Evolutionary conservation across 2,329 filamentous ascomycete species (phyloP).

Genomic region (Rhexocercosporidium sp.): DNA sequence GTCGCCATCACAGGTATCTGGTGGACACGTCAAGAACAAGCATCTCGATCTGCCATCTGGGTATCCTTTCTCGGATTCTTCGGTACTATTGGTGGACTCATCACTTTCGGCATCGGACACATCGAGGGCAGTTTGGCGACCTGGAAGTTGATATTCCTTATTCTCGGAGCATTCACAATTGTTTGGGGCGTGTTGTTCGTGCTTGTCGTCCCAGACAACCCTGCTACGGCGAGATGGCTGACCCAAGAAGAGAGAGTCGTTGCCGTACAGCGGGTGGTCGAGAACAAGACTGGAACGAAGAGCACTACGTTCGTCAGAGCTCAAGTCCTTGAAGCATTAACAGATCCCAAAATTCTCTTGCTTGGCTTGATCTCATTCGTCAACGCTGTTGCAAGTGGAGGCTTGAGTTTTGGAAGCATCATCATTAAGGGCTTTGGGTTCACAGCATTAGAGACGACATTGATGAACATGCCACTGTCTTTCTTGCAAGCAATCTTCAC

Average conservation of each 20-base stretch:
- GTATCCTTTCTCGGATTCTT: slow-evolving; percentile 58
- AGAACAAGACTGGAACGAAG: slow-evolving; percentile 36
- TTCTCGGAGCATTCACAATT: slow-evolving; percentile 37
- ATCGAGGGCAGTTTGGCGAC: slow-evolving; percentile 46
- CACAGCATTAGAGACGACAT: slow-evolving; percentile 42
- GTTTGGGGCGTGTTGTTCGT: slow-evolving; percentile 47
- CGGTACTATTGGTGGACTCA: slow-evolving; percentile 38
- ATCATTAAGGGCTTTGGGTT: slow-evolving; percentile 48
- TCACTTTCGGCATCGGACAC: slow-evolving; percentile 47
- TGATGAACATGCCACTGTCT: slow-evolving; percentile 59
- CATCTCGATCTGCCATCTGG: slow-evolving; percentile 42
- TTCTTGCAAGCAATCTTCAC: slow-evolving; percentile 32
- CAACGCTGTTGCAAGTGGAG: slow-evolving; percentile 30
- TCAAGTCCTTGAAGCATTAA: slow-evolving; percentile 33
- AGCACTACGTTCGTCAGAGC: slow-evolving; percentile 27
- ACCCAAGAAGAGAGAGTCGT: slow-evolving; percentile 49
- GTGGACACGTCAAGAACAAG: slow-evolving; percentile 45
- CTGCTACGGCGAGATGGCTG: slow-evolving; percentile 50
- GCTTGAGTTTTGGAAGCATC: slow-evolving; percentile 43
- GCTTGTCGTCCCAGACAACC: slow-evolving; percentile 55
- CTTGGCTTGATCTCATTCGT: slow-evolving; percentile 31
- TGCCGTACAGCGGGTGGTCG: slow-evolving; percentile 31
- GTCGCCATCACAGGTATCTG: slow-evolving; percentile 51
- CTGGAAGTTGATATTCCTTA: slow-evolving; percentile 36
- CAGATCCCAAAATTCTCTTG: slow-evolving; percentile 48